A percentile compares a stretch with the other conserved stretches of the same genome.
Evolutionary conservation across 495 filamentous ascomycete genomes (phyloP).

Genomic region (Pyrenopolyporus hunteri): DNA sequence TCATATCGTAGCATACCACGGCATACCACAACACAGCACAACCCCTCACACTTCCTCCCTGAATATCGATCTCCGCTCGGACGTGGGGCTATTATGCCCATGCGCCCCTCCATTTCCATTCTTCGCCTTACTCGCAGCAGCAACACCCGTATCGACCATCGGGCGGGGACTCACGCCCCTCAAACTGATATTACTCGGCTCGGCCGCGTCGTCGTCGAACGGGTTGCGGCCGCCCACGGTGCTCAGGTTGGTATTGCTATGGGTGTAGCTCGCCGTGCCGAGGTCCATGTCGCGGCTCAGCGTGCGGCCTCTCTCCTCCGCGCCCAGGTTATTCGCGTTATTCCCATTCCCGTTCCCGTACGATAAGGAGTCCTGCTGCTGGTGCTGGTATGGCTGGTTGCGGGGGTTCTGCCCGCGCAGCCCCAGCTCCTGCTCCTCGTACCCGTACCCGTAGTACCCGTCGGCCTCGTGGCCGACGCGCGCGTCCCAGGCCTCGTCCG

Average conservation of each 20-base stretch:
- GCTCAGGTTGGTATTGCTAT: not conserved
- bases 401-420: slow-evolving; percentile 32
- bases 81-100: slow-evolving; percentile 47
- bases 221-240: slow-evolving; percentile 49
- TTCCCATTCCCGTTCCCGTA: slow-evolving; percentile 44
- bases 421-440: slow-evolving; percentile 69
- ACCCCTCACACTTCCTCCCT: slow-evolving; percentile 53
- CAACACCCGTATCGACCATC: slow-evolving; percentile 49
- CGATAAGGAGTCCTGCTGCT: slow-evolving; percentile 14
- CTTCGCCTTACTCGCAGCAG: slow-evolving; percentile 28
- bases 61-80: slow-evolving; percentile 57
- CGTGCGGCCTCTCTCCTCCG: slow-evolving; percentile 45
- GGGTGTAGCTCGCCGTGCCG: not conserved
- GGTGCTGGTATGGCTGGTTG: slow-evolving; percentile 18
- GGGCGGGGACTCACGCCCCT: slow-evolving; percentile 63
- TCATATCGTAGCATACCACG: not conserved
- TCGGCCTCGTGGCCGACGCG: slow-evolving; percentile 67
- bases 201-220: slow-evolving; percentile 61
- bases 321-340: slow-evolving; percentile 56
- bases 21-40: not conserved
- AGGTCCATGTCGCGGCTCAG: slow-evolving; percentile 43
- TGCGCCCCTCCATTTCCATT: slow-evolving; percentile 35
- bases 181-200: slow-evolving; percentile 60
- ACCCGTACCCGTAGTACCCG: slow-evolving; percentile 49
- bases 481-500: slow-evolving; percentile 76